Base-by-base conservation (phyloP, 192 early-diverging fungal species). In the Backusella psychrophila region DNA sequence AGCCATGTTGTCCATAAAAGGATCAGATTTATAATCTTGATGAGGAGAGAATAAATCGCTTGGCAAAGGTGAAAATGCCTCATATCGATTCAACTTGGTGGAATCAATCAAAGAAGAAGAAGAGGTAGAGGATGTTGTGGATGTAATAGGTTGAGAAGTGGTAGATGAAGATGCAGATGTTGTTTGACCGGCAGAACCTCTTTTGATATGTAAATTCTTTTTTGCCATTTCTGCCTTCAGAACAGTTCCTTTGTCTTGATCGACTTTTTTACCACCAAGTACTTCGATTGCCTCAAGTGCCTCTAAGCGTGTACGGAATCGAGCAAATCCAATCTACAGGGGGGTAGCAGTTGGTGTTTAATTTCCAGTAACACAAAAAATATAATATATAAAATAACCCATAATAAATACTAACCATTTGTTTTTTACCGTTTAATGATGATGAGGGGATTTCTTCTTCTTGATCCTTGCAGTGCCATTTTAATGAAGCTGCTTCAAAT, bases 161-260 rank as follows among this genome's bases (percentile, higher is more conserved):
- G 78, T 34, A 34, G 69, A 63, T 31, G 75, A 41, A 23, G 75
- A 70, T 3, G 69, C 65, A 15, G 75, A 71, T 38, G 74, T 66
- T 23, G 73, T 53, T 65, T 79, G 73, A n/a, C 33, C 29, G 39
- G 73, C 52, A 15, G 78, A 78, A 7, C 93, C 94, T 67, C 96
- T 90, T 75, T 93, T 94, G 70, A 94, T 96, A 83, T 96, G 95
- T 74, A 99, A 87, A 80, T 99, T 98, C 87, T 98, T 98, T 81
- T 97, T 98, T 44, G 98, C 98, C 94, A 99, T 95, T 81, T 98
- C 97, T 2, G 96, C 98, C 84, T 99, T 99, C 41, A 99, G 90
- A 33, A 94, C 83, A 56, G 87, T 88, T 77, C 93, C 93, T 53
- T 89, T 89, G 59, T 80, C 95, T 6, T 93, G 91, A 79, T 98